Base-by-base conservation (phyloP, 768 basidiomycete genomes). In the Megacollybia marginata region DNA sequence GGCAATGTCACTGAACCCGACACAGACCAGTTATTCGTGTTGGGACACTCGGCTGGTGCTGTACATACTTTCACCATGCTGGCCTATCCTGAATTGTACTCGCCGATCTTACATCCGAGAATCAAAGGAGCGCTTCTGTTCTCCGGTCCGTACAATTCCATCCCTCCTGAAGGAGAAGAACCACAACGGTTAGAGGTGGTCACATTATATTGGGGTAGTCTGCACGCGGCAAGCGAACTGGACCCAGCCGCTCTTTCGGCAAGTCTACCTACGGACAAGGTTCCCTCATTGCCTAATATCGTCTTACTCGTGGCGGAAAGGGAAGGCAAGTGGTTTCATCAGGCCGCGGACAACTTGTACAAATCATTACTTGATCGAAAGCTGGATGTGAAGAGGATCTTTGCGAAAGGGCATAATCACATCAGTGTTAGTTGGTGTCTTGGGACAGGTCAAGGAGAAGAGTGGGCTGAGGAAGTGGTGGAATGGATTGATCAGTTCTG, bases 21-120 rank as follows among this genome's bases (percentile, higher is more conserved):
- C 55, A 56, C 66, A 5, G 60, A 70, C 7, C 59, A 57, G 9
- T 58, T 82, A 38, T 74, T 75, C 54, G 43, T 85, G 36, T 65
- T 79, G 62, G 79, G 74, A 0, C 83, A 86, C 61, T 85, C 83
- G 1, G 82, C 80, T 0, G 85, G 85, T 1, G 78, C 76, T 1
- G 63, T 67, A 23, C 76, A 80, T 57, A 55, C 72, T 40, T 62
- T 73, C 4, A 73, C 80, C 15, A 53, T 77, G 47, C 59, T 78
- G 4, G 55, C 75, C 38, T 55, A 73, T 47, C 66, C 64, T 1
- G 63, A 59, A 34, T 62, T 78, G 15, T 56, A 70, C 35, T 55
- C 64, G 1, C 57, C 64, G 4, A 56, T 58, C 43, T 45, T 71
- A 9, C 64, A 66, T 9, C 44, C 57, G 2, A 67, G 57, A 5